A percentile compares a stretch with the other conserved stretches of the same genome.
Evolutionary conservation across 31 red algal species (phyloP).

Genomic region (Odonthalia washingtoniensis): DNA sequence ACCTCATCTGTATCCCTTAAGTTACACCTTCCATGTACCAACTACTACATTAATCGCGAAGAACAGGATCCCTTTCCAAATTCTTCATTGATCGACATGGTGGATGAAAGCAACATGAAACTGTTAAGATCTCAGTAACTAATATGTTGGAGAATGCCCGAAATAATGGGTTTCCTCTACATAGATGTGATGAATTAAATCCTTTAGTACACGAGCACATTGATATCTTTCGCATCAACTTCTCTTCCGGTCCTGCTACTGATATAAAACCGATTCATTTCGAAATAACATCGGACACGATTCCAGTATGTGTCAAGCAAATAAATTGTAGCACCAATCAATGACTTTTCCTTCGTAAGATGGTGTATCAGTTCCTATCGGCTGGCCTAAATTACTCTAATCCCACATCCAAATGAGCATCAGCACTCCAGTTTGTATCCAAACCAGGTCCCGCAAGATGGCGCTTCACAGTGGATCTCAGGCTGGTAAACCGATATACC

Average conservation of each 20-base stretch:
- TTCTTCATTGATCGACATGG: neutral
- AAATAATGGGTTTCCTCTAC: neutral
- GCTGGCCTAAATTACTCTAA: conserved; percentile 8
- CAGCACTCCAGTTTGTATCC: neutral
- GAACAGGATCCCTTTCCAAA: neutral
- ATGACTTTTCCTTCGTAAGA: neutral
- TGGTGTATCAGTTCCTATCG: neutral
- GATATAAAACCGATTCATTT: neutral
- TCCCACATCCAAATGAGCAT: neutral
- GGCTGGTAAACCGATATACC: neutral
- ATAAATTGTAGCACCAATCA: neutral
- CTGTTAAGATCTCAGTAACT: neutral
- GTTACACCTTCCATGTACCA: neutral
- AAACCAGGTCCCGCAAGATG: neutral
- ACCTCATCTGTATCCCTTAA: neutral
- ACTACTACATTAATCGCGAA: neutral
- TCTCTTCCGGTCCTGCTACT: neutral
- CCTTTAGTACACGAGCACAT: neutral
- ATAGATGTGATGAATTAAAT: neutral
- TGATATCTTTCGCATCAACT: neutral
- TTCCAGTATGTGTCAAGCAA: neutral
- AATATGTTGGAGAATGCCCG: neutral
- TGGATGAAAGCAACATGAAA: neutral
- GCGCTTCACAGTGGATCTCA: conserved; percentile 8
- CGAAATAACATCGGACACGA: neutral